Evolutionary conservation across 306 rosid genomes (phyloP).

Genomic region (Inga leiocalycina): DNA sequence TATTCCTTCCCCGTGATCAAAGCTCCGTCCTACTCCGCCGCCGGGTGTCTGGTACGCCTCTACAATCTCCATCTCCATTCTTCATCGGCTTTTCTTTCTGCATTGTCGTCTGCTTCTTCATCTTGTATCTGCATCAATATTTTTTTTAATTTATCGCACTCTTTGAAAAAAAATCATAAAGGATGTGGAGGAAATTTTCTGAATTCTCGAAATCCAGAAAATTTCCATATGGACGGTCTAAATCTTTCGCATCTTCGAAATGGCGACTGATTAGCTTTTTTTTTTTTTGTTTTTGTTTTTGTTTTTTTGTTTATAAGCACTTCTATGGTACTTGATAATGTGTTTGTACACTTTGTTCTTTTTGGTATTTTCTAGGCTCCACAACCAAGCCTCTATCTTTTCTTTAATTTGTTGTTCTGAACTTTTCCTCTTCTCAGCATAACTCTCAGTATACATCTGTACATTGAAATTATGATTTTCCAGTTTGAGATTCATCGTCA

Average conservation of each 20-base stretch:
- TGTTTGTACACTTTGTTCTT: not conserved
- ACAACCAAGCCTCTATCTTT: not conserved
- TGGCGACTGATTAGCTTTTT: constrained; percentile 27
- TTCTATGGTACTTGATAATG: not conserved
- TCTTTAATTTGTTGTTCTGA: constrained; percentile 5
- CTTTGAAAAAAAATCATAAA: not conserved
- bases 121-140: not conserved
- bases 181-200: constrained; percentile 7
- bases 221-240: not conserved
- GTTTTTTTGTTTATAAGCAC: not conserved
- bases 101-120: constrained; percentile 21
- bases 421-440: not conserved
- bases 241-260: not conserved
- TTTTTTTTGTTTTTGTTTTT: too few relatives aligned
- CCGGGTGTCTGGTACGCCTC: constrained; percentile 51
- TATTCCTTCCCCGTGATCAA: constrained; percentile 47
- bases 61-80: constrained; percentile 1
- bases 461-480: not conserved
- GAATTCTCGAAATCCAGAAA: not conserved
- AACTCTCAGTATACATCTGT: not conserved
- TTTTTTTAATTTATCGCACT: not conserved
- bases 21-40: constrained; percentile 44
- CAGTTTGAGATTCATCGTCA: not conserved
- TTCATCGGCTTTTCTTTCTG: not conserved
- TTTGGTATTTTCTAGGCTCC: not conserved